These are phyloP conservation scores for Suhomyces bribrorum DNA, from an alignment of 1,139 yeast genomes.

Conservation along the genomic window DNA sequence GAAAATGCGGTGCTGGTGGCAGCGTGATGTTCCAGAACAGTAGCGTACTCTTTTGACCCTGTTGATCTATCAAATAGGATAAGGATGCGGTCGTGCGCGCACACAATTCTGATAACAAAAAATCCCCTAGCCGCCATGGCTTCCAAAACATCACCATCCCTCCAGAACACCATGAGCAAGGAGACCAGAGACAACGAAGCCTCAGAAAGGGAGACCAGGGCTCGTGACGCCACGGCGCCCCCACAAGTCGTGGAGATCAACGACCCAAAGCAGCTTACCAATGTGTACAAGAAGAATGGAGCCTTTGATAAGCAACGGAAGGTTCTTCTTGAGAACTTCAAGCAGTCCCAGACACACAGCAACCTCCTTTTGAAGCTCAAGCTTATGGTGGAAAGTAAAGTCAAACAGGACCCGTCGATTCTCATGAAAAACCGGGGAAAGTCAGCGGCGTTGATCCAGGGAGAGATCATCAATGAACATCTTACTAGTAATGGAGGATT, in stretches of 20 bases:
- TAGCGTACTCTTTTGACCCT: too few species aligned
- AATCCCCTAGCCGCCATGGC: too few species aligned
- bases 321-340: conserved; percentile 45
- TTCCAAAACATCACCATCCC: too few species aligned
- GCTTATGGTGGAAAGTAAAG: conserved; percentile 47
- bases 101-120: too few species aligned
- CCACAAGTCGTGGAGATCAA: conserved; percentile 12
- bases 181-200: too few species aligned
- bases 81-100: too few species aligned
- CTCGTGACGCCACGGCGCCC: too few species aligned
- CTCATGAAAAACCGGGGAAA: conserved; percentile 53
- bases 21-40: too few species aligned
- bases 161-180: too few species aligned
- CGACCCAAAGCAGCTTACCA: conserved; percentile 44
- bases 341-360: conserved; percentile 43
- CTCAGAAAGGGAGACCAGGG: too few species aligned
- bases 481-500: conserved; percentile 15
- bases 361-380: conserved; percentile 44
- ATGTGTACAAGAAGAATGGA: conserved; percentile 52
- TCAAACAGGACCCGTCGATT: conserved; percentile 51
- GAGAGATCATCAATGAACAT: conserved; percentile 38
- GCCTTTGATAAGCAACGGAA: conserved; percentile 50
- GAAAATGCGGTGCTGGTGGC: too few species aligned
- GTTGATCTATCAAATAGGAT: too few species aligned
- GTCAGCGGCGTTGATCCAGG: conserved; percentile 55